Evolutionary conservation across 208 protist genomes (phyloP).

Genomic region (Trypanosoma avium): DNA sequence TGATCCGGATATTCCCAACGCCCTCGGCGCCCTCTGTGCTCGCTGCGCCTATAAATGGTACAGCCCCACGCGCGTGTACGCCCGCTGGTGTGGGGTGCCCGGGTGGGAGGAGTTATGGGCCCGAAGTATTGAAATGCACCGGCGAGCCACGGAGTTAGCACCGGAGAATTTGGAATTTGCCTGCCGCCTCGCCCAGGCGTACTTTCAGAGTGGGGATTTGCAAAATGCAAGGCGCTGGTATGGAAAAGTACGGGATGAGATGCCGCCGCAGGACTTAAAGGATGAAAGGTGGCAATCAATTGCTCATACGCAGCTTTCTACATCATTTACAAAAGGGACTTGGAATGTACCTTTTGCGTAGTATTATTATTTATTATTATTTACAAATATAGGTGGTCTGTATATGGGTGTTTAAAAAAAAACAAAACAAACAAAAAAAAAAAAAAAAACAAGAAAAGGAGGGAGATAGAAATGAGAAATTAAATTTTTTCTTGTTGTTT

Average conservation of each 20-base stretch:
- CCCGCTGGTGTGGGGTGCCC: constrained; percentile 58
- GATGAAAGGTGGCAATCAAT: constrained; percentile 79
- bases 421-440: too few relatives aligned
- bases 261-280: constrained; percentile 71
- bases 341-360: constrained; percentile 88
- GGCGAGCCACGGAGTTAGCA: constrained; percentile 61
- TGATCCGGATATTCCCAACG: constrained; percentile 73
- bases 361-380: background rate
- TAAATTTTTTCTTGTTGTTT: background rate
- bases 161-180: constrained; percentile 78
- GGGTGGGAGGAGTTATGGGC: constrained; percentile 38
- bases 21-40: constrained; percentile 68
- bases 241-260: constrained; percentile 79
- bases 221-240: constrained; percentile 81
- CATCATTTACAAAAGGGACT: constrained; percentile 60
- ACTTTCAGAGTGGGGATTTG: constrained; percentile 74
- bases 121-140: constrained; percentile 57
- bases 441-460: too few relatives aligned
- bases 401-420: too few relatives aligned
- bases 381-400: too few relatives aligned
- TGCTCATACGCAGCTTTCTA: constrained; percentile 83
- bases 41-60: constrained; percentile 80
- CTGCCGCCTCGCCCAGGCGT: constrained; percentile 78
- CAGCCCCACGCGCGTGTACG: constrained; percentile 57
- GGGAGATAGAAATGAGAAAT: too few relatives aligned